Evolutionary conservation across 1,284 basidiomycete species (phyloP), one percentile per base, ranked within the genome.

Genomic region (Pholiota adiposa): DNA sequence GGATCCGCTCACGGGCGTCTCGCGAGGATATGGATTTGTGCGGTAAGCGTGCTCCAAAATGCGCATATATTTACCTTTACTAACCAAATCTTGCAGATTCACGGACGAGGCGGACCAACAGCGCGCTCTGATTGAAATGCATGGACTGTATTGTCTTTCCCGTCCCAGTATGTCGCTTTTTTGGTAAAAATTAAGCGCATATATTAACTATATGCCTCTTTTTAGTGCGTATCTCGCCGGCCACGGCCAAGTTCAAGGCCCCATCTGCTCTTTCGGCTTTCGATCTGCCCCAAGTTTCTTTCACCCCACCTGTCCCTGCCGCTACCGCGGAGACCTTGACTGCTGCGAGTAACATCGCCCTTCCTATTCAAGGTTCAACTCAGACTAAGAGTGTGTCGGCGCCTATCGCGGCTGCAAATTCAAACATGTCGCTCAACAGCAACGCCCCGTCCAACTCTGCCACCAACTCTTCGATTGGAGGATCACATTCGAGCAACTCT

Each of bases 21-120:
- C 92, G 41, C 83, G 92, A 65, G 93, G 94, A 5, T 96, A 95
- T 73, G 93, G 93, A 25, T 96, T 96, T 69, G 93, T 96, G 33
- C 83, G 93, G 90, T 88, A 64, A 62, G 83, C 73, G 41, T 4
- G 54, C 40, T 65, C 41, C 59, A 51, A 51, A n/a, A 51, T n/a
- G n/a, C 46, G 53, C 56, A 59, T 52, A 63, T 58, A 49, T 54
- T 21, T 46, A 38, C 40, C 50, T 56, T 23, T 58, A 29, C 54
- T 64, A 19, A 63, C 60, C 52, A 61, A 43, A 14, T 40, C 8
- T 25, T 52, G 33, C 65, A 92, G 90, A 62, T 96, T 96, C 72
- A 90, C 90, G 5, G 91, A 94, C 63, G 92, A 95, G 73, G 77
- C 84, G 41, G 94, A 96, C 73, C 92, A 94, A 73, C 89, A 93